Evolutionary conservation across 768 basidiomycete species (phyloP), one percentile per base, ranked within the genome.

Genomic region (Rhodotorula taiwanensis): DNA sequence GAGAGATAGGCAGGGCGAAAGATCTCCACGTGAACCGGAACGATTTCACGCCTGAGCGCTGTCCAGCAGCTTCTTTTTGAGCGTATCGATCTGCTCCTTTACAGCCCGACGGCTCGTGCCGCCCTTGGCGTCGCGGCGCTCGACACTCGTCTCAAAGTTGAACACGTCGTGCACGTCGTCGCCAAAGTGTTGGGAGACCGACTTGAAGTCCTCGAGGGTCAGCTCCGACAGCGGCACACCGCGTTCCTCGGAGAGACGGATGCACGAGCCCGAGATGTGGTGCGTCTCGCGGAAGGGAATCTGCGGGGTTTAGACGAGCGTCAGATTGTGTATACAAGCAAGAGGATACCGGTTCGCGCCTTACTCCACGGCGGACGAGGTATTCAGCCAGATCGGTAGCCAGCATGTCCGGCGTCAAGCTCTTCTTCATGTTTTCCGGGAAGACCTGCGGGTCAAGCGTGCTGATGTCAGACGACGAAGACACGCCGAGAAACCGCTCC

Each of bases 371-470:
- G 71, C 93, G 87, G 66, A 99, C 95, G 44, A 99, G 87, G 76
- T 99, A 98, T 75, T 99, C 94, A 14, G 95, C 95, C 31, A 99
- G 78, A 73, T 99, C 95, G n/a, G 95, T 99, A 8, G 95, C 95
- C 52, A 99, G 85, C 63, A 98, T 88, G 76, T 99, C 95, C 87
- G 89, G 92, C 14, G 94, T 97, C 72, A 98, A 77, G 1, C 92
- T 89, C 62, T 82, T 79, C 42, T 80, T 81, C 95, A 99, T 99
- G 80, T 85, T 93, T 41, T 89, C 83, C 2, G 82, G 84, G 74
- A 95, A 84, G 49, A 95, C 86, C 91, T 95, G 70, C 28, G n/a
- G n/a, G n/a, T n/a, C n/a, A n/a, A 52, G 47, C 36, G 36, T 39
- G 36, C 36, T 10, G 18, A 14, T 0, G 11, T 0, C 5, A 13